phyloP scores from a whole-genome alignment of 2,329 filamentous ascomycete species.

The Herpotrichia juniperi region DNA sequence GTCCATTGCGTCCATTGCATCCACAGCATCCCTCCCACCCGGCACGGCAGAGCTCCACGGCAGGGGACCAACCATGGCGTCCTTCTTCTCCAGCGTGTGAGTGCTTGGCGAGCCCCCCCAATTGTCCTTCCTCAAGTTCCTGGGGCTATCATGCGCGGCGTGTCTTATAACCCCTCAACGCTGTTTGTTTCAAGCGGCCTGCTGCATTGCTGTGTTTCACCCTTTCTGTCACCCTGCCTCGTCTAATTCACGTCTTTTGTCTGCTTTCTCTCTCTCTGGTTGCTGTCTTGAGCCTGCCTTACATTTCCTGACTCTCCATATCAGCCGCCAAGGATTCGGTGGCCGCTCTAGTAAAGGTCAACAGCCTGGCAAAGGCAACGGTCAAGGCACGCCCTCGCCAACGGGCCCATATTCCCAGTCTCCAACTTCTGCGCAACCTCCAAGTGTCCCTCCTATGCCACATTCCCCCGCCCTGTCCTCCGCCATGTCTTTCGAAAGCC shows the following conservation, averaged over 20 bases:
- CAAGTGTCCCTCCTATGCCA: conserved; percentile 43
- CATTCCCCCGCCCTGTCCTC: conserved; percentile 42
- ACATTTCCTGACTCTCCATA: conserved; percentile 28
- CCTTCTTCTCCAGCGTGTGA: conserved; percentile 52
- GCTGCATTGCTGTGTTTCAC: conserved; percentile 30
- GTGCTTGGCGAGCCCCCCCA: conserved; percentile 44
- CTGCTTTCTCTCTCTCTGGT: conserved; percentile 3
- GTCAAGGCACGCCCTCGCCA: conserved; percentile 42
- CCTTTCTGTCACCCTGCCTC: conserved; percentile 11
- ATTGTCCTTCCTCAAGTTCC: conserved; percentile 23
- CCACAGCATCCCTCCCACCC: not conserved
- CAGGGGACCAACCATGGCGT: conserved; percentile 39
- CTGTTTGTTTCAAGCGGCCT: conserved; percentile 34
- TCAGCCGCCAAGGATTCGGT: conserved; percentile 50
- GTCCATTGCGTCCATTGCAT: conserved; percentile 2
- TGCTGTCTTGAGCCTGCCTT: conserved; percentile 5
- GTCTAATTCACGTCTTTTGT: conserved; percentile 13
- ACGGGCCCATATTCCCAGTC: conserved; percentile 41
- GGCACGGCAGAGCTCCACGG: conserved; percentile 1
- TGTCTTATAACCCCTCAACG: conserved; percentile 28
- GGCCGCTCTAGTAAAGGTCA: conserved; percentile 50
- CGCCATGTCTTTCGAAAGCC: conserved; percentile 71
- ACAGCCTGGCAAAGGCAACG: conserved; percentile 44
- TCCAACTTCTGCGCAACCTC: conserved; percentile 40
- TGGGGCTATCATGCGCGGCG: conserved; percentile 22